Evolutionary conservation across 352 stramenopile genomes (phyloP), one percentile per base, ranked within the genome.

Genomic region (Pythium rhizo-oryzae): DNA sequence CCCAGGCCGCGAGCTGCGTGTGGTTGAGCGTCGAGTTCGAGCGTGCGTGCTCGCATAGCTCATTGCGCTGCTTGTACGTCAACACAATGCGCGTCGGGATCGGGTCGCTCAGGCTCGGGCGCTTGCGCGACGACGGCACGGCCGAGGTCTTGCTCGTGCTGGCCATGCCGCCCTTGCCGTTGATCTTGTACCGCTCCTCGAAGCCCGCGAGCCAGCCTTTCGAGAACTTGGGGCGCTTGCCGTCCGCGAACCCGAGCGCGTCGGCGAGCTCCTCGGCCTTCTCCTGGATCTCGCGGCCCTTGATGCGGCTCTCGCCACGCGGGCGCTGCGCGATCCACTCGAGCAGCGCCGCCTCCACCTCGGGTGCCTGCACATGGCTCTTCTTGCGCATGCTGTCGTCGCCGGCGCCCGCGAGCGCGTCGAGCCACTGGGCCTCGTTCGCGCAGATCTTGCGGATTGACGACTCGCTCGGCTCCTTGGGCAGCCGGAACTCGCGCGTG

Each of bases 121-220:
- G 50, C 49, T 70, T 70, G 24, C 55, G 53, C 24, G 63, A 70
- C 54, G 62, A 62, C 44, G 44, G n/a, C 2, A 33, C 28, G 7
- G 52, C 52, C 18, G 54, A 61, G 9, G 56, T 62, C 56, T 62
- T 62, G 54, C 54, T n/a, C 8, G n/a, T 30, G 39, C 50, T 66
- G 3, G 43, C 18, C 16, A 21, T 44, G 19, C 24, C 37, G 25
- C 43, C 46, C 8, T 64, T 68, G 7, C 67, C 37, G 12, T 61
- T 68, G 59, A 73, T 58, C 28, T 60, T 59, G 46, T 73, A 64
- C 25, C 67, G 67, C 46, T 73, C 67, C 44, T 73, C 57, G 50
- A 73, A 73, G n/a, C 57, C 51, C n/a, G 39, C 37, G 25, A 73
- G 67, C 67, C 67, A 73, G 18, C 67, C 67, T 23, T 73, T 73